phyloP scores from a whole-genome alignment of 805 yeast genomes.

The Kuraishia cidri region DNA sequence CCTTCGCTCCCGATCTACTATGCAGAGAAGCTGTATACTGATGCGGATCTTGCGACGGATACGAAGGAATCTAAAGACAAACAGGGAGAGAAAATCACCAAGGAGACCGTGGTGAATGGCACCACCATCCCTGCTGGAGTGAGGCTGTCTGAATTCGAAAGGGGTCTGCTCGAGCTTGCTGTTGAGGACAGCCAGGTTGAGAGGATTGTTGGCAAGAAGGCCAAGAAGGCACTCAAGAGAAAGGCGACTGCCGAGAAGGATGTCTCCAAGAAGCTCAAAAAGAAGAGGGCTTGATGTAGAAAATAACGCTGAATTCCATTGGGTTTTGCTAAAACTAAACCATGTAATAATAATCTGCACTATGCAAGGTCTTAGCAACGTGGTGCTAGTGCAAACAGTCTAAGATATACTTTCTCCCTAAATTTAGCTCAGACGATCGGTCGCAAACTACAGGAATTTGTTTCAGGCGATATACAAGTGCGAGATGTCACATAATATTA shows the following conservation, averaged over 20 bases:
- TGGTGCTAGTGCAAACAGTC: too few relatives aligned
- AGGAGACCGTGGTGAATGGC: too few relatives aligned
- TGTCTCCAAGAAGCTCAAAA: not conserved
- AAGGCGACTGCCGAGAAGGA: not conserved
- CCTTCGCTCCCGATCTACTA: conserved; percentile 83
- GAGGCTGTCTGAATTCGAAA: conserved; percentile 54
- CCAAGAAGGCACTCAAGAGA: conserved; percentile 13
- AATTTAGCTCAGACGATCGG: too few relatives aligned
- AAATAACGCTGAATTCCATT: conserved; percentile 2
- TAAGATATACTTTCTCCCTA: too few relatives aligned
- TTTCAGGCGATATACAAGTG: too few relatives aligned
- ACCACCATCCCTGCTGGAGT: conserved; percentile 24
- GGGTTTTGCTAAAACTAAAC: not conserved
- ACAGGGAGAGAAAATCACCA: too few relatives aligned
- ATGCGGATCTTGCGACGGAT: conserved; percentile 33
- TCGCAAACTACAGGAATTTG: too few relatives aligned
- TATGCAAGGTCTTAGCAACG: too few relatives aligned
- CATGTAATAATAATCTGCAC: too few relatives aligned
- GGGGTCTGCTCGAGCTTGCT: conserved; percentile 73
- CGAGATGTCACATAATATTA: too few relatives aligned
- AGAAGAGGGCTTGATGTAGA: not conserved
- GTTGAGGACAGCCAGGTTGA: conserved; percentile 64
- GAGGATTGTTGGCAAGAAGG: conserved; percentile 50
- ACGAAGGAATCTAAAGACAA: conserved; percentile 11
- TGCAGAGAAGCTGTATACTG: conserved; percentile 44